Evolutionary conservation across 2,329 filamentous ascomycete genomes (phyloP).

Genomic region (Mollisia scopiformis): DNA sequence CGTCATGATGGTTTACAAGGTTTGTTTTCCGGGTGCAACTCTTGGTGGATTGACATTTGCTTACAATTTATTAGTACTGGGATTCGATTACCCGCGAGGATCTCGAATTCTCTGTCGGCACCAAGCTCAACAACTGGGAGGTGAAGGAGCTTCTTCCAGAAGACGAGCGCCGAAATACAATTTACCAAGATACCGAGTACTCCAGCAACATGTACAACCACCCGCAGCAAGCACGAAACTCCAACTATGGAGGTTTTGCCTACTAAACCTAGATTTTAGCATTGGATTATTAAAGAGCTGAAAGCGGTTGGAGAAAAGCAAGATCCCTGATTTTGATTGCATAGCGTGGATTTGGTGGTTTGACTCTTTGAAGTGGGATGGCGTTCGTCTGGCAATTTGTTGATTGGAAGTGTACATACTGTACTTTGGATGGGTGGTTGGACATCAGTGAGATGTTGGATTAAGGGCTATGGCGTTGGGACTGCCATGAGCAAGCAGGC

Average conservation of each 20-base stretch:
- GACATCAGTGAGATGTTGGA: not conserved
- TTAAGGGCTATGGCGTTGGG: slow-evolving; percentile 5
- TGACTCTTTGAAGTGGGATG: not conserved
- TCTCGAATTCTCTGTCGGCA: slow-evolving; percentile 95
- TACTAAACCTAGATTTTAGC: not conserved
- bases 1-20: slow-evolving; percentile 99
- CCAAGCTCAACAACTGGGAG: slow-evolving; percentile 96
- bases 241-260: slow-evolving; percentile 37
- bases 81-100: slow-evolving; percentile 98
- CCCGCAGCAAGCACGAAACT: slow-evolving; percentile 28
- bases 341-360: not conserved
- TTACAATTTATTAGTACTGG: slow-evolving; percentile 72
- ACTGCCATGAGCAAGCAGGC: not conserved
- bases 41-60: not conserved
- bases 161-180: slow-evolving; percentile 35
- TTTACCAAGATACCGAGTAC: slow-evolving; percentile 37
- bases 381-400: not conserved
- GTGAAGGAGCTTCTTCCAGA: slow-evolving; percentile 77
- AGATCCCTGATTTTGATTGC: not conserved
- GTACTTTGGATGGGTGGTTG: not conserved
- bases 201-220: slow-evolving; percentile 27
- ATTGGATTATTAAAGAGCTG: not conserved
- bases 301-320: not conserved
- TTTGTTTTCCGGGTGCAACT: slow-evolving; percentile 39
- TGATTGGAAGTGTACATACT: not conserved